Percentiles rank a stretch among this genome's conserved stretches.
Conservation (phyloP, 352 stramenopile genomes). For the Globisporangium apiculatum region DNA sequence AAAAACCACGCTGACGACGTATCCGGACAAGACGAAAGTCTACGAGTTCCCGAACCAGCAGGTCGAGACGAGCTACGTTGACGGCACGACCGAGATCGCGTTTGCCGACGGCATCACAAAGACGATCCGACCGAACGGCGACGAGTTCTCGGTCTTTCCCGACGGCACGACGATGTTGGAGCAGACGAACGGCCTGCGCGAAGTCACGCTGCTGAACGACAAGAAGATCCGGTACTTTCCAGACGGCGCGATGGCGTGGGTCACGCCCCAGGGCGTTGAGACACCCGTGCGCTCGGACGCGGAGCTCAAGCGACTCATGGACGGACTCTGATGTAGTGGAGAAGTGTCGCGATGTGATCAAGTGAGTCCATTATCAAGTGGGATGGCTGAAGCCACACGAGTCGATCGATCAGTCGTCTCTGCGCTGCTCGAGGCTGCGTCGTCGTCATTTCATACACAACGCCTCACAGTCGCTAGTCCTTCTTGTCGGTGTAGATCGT, state of each 20-base stretch:
- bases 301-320: constrained; percentile 55
- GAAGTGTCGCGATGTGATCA: too few relatives aligned
- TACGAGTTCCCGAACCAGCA: constrained; percentile 96
- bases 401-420: neutral
- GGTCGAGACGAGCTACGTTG: constrained; percentile 89
- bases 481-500: constrained; percentile 51
- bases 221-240: constrained; percentile 71
- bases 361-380: too few relatives aligned
- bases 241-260: constrained; percentile 59
- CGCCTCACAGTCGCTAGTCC: constrained; percentile 1
- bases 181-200: constrained; percentile 51
- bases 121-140: constrained; percentile 60
- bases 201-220: constrained; percentile 71
- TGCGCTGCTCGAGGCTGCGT: neutral
- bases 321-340: constrained; percentile 8
- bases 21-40: constrained; percentile 90
- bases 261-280: constrained; percentile 36
- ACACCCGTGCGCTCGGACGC: constrained; percentile 53
- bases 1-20: constrained; percentile 92
- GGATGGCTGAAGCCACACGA: neutral
- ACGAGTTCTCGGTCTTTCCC: constrained; percentile 77
- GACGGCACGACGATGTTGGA: constrained; percentile 83
- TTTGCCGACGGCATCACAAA: constrained; percentile 94
- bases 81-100: constrained; percentile 92
- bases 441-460: neutral